Base-by-base conservation (phyloP, 768 basidiomycete species). In the Phaffia tasmanica region DNA sequence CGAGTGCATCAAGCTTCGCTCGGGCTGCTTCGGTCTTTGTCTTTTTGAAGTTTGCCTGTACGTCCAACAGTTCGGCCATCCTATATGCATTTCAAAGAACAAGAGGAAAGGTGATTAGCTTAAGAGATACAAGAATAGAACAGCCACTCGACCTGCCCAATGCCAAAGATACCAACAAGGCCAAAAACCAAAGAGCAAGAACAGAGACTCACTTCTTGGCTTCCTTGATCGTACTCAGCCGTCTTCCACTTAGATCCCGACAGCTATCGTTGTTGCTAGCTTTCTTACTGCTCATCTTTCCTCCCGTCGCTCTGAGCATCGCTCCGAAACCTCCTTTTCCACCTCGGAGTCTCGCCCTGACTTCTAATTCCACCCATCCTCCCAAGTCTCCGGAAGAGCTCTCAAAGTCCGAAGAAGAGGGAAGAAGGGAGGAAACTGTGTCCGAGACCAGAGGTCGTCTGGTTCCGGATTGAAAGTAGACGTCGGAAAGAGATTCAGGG, bases 251-350 rank as follows among this genome's bases (percentile, higher is more conserved):
- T 48, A 99, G 81, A 74, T 98, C 95, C 57, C 95, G 79, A 75
- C 92, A 95, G 9, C 88, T 89, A 75, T 98, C 93, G 70, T 92
- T 92, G 76, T 92, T 93, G 76, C 81, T 92, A 27, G 90, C 75
- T 80, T 91, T 91, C 79, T 92, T 89, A 71, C 86, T 88, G 73
- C 87, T 89, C 95, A 99, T 99, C 42, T 94, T 83, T 16, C 95
- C 94, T 70, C 95, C 95, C 18, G 94, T 94, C 0, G 95, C 94
- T 75, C 95, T 83, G 70, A 99, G 81, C 79, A 97, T 92, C 21
- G 87, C 89, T 3, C 95, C 95, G 73, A 99, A 98, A 46, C 94
- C 95, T 75, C 95, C 94, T 78, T 98, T 99, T 23, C 95, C 95
- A 58, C 94, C 94, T 42, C 35, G 35, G 35, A 42, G 35, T 42